A percentile compares a stretch with the other conserved stretches of the same genome.
These are phyloP conservation scores for Tausonia pullulans DNA, from an alignment of 1,284 basidiomycete genomes.

Conservation along the genomic window DNA sequence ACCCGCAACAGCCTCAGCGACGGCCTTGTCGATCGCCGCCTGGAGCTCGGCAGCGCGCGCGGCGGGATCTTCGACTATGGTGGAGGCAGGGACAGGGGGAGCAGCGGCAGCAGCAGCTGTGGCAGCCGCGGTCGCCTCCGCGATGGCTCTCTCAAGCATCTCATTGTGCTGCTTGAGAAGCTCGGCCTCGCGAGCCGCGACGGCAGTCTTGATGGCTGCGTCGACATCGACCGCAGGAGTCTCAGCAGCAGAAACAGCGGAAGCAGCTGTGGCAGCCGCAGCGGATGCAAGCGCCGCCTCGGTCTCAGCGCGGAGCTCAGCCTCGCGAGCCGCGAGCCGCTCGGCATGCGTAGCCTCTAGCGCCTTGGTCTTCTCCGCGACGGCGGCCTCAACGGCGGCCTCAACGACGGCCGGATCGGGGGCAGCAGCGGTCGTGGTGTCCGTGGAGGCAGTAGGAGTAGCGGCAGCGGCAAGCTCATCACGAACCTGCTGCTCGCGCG, in stretches of 20 bases:
- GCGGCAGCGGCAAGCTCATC: slow-evolving; percentile 4
- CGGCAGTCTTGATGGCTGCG: slow-evolving; percentile 29
- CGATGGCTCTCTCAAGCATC: slow-evolving; percentile 19
- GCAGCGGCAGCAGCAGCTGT: neutral
- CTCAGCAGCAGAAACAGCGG: neutral
- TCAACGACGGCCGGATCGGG: neutral
- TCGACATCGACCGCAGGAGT: slow-evolving; percentile 18
- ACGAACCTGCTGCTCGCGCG: slow-evolving; percentile 3
- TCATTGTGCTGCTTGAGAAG: slow-evolving; percentile 22
- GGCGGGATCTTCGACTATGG: neutral
- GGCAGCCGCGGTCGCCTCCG: neutral
- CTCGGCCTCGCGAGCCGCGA: slow-evolving; percentile 28
- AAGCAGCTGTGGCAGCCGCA: neutral
- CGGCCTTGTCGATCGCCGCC: slow-evolving; percentile 5
- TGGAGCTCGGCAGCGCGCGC: neutral
- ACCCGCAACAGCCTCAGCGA: slow-evolving; percentile 6
- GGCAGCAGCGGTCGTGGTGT: neutral
- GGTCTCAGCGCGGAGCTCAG: neutral
- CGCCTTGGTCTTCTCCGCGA: slow-evolving; percentile 1
- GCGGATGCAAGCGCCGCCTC: neutral
- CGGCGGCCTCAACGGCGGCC: neutral
- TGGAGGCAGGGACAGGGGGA: neutral
- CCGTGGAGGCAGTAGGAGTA: neutral
- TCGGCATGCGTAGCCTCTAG: neutral
- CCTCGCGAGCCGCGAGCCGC: slow-evolving; percentile 5